Percentiles rank a stretch among this genome's conserved stretches.
Conservation (phyloP, 768 basidiomycete species). For the Hericium rajendrae region DNA sequence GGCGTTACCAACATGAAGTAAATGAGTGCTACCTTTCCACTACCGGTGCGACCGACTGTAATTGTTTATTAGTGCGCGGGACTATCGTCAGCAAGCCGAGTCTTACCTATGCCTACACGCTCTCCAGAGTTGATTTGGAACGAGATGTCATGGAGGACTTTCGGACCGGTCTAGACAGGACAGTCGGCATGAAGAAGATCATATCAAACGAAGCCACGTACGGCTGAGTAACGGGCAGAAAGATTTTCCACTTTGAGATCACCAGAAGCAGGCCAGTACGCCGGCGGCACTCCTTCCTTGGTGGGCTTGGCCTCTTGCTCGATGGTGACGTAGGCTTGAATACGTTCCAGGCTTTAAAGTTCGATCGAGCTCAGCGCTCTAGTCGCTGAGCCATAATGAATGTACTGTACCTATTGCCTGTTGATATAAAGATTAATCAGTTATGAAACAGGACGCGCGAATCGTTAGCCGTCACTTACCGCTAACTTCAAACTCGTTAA, state of each 20-base stretch:
- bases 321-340: slow-evolving; percentile 45
- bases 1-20: not conserved
- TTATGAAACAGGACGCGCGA: too few species aligned
- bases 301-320: slow-evolving; percentile 42
- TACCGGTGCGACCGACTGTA: slow-evolving; percentile 51
- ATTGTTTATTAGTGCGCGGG: not conserved
- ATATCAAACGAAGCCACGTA: slow-evolving; percentile 5
- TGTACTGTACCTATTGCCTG: slow-evolving; percentile 20
- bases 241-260: slow-evolving; percentile 41
- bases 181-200: not conserved
- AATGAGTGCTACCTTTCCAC: slow-evolving; percentile 33
- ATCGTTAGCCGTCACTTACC: slow-evolving; percentile 19
- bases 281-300: slow-evolving; percentile 39
- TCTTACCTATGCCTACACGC: slow-evolving; percentile 44
- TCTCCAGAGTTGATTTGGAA: slow-evolving; percentile 47
- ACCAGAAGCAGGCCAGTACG: slow-evolving; percentile 56
- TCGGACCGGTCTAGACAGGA: slow-evolving; percentile 37
- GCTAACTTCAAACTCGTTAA: slow-evolving; percentile 37
- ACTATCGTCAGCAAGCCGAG: not conserved
- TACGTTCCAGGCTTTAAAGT: slow-evolving; percentile 34
- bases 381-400: not conserved
- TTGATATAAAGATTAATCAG: not conserved
- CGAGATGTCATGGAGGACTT: slow-evolving; percentile 43
- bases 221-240: slow-evolving; percentile 36
- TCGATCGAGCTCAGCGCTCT: not conserved